Percentiles rank a stretch among this genome's conserved stretches.
Conservation (phyloP, 1,139 yeast species). For the Arxiozyma slooffiae region DNA sequence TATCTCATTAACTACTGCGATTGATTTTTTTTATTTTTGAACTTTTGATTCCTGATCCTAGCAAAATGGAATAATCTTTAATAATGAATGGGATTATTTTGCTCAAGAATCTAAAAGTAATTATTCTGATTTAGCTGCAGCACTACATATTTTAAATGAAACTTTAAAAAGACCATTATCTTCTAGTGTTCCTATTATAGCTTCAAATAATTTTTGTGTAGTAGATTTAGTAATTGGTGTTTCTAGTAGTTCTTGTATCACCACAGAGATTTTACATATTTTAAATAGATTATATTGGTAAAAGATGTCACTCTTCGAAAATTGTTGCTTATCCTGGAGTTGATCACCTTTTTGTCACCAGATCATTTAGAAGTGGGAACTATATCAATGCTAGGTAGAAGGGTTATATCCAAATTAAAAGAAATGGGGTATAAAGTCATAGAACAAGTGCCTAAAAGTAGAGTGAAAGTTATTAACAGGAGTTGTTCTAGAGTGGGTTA, state of each 20-base stretch:
- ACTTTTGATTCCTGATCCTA: slow-evolving; percentile 65
- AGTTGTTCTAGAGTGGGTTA: slow-evolving; percentile 37
- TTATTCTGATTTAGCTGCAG: slow-evolving; percentile 73
- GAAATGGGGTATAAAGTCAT: slow-evolving; percentile 36
- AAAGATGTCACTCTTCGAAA: slow-evolving; percentile 48
- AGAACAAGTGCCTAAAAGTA: slow-evolving; percentile 35
- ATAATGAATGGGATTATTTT: slow-evolving; percentile 94
- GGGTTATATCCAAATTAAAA: slow-evolving; percentile 28
- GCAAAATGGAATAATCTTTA: slow-evolving; percentile 74
- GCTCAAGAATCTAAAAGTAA: slow-evolving; percentile 62
- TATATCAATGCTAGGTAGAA: slow-evolving; percentile 32
- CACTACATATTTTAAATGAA: slow-evolving; percentile 62
- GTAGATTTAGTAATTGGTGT: slow-evolving; percentile 77
- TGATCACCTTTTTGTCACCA: slow-evolving; percentile 86
- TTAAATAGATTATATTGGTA: slow-evolving; percentile 56
- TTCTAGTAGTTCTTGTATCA: slow-evolving; percentile 87
- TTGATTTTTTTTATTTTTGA: slow-evolving; percentile 85
- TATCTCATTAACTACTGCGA: slow-evolving; percentile 79
- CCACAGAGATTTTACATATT: slow-evolving; percentile 78
- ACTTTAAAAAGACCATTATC: slow-evolving; percentile 80
- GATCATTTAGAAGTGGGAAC: slow-evolving; percentile 55
- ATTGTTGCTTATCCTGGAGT: slow-evolving; percentile 69
- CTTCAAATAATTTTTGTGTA: slow-evolving; percentile 40
- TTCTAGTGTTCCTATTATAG: slow-evolving; percentile 69
- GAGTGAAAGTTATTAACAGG: slow-evolving; percentile 41